Evolutionary conservation across 768 basidiomycete species (phyloP), one percentile per base, ranked within the genome.

Genomic region (Tylopilus subfusipes): DNA sequence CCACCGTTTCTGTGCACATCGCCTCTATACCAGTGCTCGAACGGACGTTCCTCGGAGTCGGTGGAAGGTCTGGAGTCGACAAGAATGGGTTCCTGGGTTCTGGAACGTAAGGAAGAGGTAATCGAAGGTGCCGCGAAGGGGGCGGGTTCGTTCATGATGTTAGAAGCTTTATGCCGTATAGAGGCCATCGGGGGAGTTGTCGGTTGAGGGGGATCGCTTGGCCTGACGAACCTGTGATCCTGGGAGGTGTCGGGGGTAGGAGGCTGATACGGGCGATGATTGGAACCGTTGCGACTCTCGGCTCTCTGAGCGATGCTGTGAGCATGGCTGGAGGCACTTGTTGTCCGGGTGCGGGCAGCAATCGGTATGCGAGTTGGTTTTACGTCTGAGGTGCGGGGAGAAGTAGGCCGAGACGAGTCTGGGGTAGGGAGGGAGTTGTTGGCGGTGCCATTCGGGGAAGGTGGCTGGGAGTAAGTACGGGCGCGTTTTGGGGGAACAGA

Each of bases 21-120:
- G 2, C 90, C 90, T 46, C 90, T 84, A 65, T 93, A 93, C 90
- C 90, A 93, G 63, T 93, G 90, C 62, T 93, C 89, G 55, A 86
- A 93, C 0, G 90, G 90, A 14, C 81, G 80, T 65, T 93, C 90
- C 56, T 90, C 89, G 6, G 88, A 90, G 22, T 92, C 89, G 24
- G 73, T 78, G 5, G 88, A 89, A 13, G 77, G 72, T 42, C 89
- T 79, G 5, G 78, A 67, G n/a, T 75, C 73, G 34, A 48, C 18
- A 42, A 49, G 49, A 22, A 45, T 1, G 42, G 72, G 65, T 42
- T 75, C 76, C 22, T 76, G 73, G 4, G 54, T 54, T 52, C 64
- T 63, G 10, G 68, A 66, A 39, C 72, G 69, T 55, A 74, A 68
- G 11, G 83, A 80, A 24, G 78, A 77, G 25, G 75, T 74, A 49